Evolutionary conservation across 257 asterid species (phyloP).

Genomic region (Plectranthus barbatus): DNA sequence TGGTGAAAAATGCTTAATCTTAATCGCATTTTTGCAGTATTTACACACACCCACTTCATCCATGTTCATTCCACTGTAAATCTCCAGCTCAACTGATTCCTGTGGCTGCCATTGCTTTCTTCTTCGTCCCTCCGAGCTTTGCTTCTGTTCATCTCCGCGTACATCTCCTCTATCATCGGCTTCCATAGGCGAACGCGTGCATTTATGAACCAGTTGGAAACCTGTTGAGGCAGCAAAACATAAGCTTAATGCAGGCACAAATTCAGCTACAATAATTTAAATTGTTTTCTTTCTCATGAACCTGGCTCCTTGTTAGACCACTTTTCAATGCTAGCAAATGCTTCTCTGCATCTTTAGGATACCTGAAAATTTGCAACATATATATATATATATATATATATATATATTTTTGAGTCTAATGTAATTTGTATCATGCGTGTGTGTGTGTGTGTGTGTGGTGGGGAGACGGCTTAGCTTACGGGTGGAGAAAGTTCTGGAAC

Average conservation of each 20-base stretch:
- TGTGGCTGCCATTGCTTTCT: slow-evolving; percentile 20
- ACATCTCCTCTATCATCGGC: slow-evolving; percentile 95
- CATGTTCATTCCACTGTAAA: slow-evolving; percentile 27
- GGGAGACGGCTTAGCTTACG: slow-evolving; percentile 32
- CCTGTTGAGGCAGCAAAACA: slow-evolving; percentile 25
- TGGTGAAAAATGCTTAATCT: background rate
- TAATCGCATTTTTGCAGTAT: slow-evolving; percentile 8
- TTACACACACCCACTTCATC: slow-evolving; percentile 3
- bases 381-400: too few species aligned
- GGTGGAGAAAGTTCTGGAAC: slow-evolving; percentile 96
- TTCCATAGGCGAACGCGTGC: slow-evolving; percentile 93
- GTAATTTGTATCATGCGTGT: too few species aligned
- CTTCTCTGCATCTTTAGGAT: slow-evolving; percentile 93
- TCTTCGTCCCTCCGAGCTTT: slow-evolving; percentile 30
- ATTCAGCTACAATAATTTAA: background rate
- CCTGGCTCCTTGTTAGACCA: slow-evolving; percentile 92
- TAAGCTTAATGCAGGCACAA: background rate
- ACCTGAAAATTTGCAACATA: slow-evolving; percentile 33
- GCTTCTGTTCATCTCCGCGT: slow-evolving; percentile 69
- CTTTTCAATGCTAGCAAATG: slow-evolving; percentile 82
- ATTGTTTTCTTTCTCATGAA: background rate
- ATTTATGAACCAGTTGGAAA: slow-evolving; percentile 87
- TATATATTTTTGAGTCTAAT: too few species aligned
- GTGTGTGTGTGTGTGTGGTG: too few species aligned
- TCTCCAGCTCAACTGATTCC: slow-evolving; percentile 28